These are phyloP conservation scores for Porodaedalea pini DNA, from an alignment of 1,284 basidiomycete species.

Conservation along the genomic window DNA sequence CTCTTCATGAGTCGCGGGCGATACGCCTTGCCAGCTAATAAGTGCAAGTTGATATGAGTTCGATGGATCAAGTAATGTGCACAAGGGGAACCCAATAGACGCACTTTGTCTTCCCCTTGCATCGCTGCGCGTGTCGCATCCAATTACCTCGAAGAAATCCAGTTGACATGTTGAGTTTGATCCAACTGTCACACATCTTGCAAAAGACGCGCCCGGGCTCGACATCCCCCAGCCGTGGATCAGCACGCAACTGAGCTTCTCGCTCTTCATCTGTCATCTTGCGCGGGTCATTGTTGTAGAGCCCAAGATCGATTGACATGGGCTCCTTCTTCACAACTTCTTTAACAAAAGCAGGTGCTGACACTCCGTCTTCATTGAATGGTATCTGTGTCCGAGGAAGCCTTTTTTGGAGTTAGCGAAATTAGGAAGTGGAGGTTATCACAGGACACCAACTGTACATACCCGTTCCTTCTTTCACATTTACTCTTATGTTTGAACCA, in stretches of 20 bases:
- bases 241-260: slow-evolving; percentile 20
- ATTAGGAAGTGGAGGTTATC: neutral
- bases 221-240: slow-evolving; percentile 20
- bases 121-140: slow-evolving; percentile 17
- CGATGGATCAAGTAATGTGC: neutral
- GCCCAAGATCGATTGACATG: neutral
- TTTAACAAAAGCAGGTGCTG: neutral
- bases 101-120: slow-evolving; percentile 9
- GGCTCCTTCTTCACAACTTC: slow-evolving; percentile 6
- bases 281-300: neutral
- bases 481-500: slow-evolving; percentile 18
- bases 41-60: neutral
- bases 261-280: slow-evolving; percentile 19
- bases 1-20: neutral
- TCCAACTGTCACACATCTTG: slow-evolving; percentile 20
- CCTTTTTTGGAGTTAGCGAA: neutral
- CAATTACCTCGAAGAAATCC: slow-evolving; percentile 19
- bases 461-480: slow-evolving; percentile 17
- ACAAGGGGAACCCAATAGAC: neutral
- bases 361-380: neutral
- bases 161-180: slow-evolving; percentile 17
- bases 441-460: neutral
- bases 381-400: neutral
- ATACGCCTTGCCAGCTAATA: slow-evolving; percentile 7
- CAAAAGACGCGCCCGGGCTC: slow-evolving; percentile 21